Evolutionary conservation across 495 filamentous ascomycete species (phyloP).

Genomic region (Penicillium steckii): DNA sequence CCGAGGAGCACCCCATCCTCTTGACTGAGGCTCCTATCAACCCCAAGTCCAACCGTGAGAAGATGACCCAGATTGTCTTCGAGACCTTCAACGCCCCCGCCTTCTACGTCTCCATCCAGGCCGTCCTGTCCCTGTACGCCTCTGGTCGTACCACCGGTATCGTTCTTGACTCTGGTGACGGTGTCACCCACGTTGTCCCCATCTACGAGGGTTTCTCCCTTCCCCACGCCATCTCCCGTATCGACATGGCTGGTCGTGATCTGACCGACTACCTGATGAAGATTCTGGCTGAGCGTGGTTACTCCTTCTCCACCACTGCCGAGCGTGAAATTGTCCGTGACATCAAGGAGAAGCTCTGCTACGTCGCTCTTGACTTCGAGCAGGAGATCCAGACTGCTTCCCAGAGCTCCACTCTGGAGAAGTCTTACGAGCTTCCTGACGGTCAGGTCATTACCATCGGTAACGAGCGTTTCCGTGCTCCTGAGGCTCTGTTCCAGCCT

Average conservation of each 20-base stretch:
- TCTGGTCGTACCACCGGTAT: constrained; percentile 99
- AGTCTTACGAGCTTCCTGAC: constrained; percentile 99
- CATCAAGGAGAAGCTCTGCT: constrained; percentile 99
- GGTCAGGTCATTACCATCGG: constrained; percentile 99
- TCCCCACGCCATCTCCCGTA: constrained; percentile 97
- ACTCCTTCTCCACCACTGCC: constrained; percentile 99
- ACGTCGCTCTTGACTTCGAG: constrained; percentile 99
- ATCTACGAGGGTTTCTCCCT: constrained; percentile 99
- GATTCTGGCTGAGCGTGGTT: constrained; percentile 97
- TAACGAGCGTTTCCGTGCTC: constrained; percentile 99
- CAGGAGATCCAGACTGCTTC: constrained; percentile 99
- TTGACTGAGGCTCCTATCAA: constrained; percentile 99
- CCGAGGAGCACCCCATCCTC: constrained; percentile 99
- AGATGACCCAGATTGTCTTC: constrained; percentile 99
- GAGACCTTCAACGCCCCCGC: constrained; percentile 99
- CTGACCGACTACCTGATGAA: constrained; percentile 99
- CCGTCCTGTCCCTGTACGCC: constrained; percentile 97
- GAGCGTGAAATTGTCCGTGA: constrained; percentile 99
- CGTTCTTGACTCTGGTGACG: constrained; percentile 98
- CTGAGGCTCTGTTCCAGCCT: constrained; percentile 99
- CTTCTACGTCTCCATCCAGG: constrained; percentile 99
- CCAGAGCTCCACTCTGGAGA: constrained; percentile 97
- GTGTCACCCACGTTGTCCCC: constrained; percentile 99
- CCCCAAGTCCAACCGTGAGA: constrained; percentile 99
- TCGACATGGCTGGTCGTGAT: constrained; percentile 99